Evolutionary conservation across 805 yeast genomes (phyloP).

Genomic region (Pachysolen tannophilus): DNA sequence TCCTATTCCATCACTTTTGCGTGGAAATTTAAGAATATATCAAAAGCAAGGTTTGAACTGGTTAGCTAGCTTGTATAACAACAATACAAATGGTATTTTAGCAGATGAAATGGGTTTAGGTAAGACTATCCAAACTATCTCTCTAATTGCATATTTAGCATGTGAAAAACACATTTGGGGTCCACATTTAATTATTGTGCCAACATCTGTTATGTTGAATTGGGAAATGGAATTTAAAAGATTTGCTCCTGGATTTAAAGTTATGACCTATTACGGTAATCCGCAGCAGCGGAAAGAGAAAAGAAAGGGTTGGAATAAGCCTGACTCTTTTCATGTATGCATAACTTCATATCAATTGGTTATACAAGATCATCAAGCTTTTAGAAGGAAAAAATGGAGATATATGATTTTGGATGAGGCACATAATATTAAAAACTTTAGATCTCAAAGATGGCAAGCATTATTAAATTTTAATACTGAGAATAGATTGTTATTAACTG

Average conservation of each 20-base stretch:
- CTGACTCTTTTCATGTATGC: slow-evolving; percentile 92
- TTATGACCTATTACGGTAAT: slow-evolving; percentile 90
- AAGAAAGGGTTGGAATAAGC: slow-evolving; percentile 96
- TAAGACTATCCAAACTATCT: slow-evolving; percentile 93
- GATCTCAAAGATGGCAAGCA: slow-evolving; percentile 97
- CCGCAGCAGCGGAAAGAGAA: slow-evolving; percentile 96
- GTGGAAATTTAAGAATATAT: slow-evolving; percentile 81
- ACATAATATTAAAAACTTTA: slow-evolving; percentile 91
- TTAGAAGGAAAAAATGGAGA: slow-evolving; percentile 88
- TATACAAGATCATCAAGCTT: slow-evolving; percentile 94
- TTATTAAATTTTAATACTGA: slow-evolving; percentile 88
- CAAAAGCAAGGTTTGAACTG: slow-evolving; percentile 96
- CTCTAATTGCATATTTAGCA: slow-evolving; percentile 79
- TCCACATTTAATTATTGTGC: slow-evolving; percentile 93
- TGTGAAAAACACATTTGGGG: slow-evolving; percentile 96
- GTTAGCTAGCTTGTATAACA: slow-evolving; percentile 90
- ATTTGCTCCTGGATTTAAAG: slow-evolving; percentile 97
- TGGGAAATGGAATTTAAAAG: slow-evolving; percentile 99
- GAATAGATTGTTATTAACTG: slow-evolving; percentile 80
- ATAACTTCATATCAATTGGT: slow-evolving; percentile 95
- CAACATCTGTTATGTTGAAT: slow-evolving; percentile 93
- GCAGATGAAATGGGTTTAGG: slow-evolving; percentile 99
- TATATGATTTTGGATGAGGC: slow-evolving; percentile 98
- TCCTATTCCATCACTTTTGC: slow-evolving; percentile 64
- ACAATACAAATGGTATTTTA: slow-evolving; percentile 88